Conservation (phyloP, 139 green algal genomes). For the Chlamydomonas sphaeroides region DNA sequence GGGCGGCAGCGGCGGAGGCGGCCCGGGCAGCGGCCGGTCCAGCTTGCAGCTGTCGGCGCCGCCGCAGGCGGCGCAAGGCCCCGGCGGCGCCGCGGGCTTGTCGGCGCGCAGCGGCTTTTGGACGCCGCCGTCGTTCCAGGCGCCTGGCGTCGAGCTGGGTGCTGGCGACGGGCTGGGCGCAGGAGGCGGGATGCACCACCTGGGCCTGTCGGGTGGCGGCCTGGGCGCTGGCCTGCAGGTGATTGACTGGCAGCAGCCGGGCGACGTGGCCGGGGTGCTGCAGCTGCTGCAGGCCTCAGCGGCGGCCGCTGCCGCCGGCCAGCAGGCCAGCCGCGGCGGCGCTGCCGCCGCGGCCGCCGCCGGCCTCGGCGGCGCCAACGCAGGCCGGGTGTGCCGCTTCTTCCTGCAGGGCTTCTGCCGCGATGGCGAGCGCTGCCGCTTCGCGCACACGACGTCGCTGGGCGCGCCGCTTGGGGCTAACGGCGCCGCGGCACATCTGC, state of each 20-base stretch:
- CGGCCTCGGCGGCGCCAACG: background rate
- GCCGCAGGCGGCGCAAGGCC: background rate
- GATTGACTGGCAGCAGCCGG: constrained; percentile 11
- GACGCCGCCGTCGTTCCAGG: constrained; percentile 32
- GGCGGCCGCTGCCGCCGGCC: background rate
- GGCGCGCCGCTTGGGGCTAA: background rate
- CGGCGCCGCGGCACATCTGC: background rate
- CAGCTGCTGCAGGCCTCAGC: background rate
- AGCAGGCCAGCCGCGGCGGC: background rate
- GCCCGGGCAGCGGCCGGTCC: background rate
- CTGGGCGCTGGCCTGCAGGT: background rate
- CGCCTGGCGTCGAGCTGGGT: background rate
- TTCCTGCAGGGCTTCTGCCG: constrained; percentile 39
- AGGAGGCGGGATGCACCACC: too few relatives aligned
- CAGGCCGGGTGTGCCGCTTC: constrained; percentile 22
- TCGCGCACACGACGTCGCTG: background rate
- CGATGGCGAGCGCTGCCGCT: constrained; percentile 37
- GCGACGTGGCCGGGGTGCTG: background rate
- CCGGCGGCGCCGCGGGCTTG: too few relatives aligned
- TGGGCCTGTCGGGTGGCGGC: too few relatives aligned
- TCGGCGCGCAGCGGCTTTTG: constrained; percentile 17
- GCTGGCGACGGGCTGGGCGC: background rate
- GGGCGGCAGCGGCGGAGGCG: background rate
- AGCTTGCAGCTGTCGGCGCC: constrained; percentile 11
- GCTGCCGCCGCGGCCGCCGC: background rate